Conservation (phyloP, 805 yeast species). For the Saccharomyces mikatae region DNA sequence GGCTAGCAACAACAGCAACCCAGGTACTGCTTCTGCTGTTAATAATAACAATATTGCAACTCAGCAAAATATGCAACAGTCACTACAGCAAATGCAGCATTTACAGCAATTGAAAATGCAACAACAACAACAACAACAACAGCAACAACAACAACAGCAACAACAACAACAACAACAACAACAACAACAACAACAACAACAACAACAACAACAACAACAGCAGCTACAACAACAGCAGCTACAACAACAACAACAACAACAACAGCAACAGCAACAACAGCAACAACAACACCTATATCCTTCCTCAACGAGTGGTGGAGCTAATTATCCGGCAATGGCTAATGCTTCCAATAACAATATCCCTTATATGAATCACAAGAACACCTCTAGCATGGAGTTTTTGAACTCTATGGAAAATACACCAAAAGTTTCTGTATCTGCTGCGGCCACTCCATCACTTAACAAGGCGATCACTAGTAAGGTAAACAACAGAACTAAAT, state of each 20-base stretch:
- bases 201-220: constrained; percentile 14
- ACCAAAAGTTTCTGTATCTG: constrained; percentile 1
- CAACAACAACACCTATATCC: not conserved
- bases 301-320: constrained; percentile 5
- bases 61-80: constrained; percentile 21
- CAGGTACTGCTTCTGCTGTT: not conserved
- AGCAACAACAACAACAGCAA: constrained; percentile 25
- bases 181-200: constrained; percentile 4
- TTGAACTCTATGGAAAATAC: constrained; percentile 14
- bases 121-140: constrained; percentile 21
- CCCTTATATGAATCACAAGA: not conserved
- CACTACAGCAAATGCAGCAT: constrained; percentile 25
- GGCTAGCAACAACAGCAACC: not conserved
- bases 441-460: constrained; percentile 9
- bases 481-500: constrained; percentile 6
- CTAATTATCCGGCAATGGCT: constrained; percentile 4
- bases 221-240: constrained; percentile 26
- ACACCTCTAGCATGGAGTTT: constrained; percentile 13
- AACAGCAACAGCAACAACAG: constrained; percentile 3
- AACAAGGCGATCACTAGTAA: constrained; percentile 8
- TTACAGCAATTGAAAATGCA: constrained; percentile 15
- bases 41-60: constrained; percentile 11
- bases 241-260: constrained; percentile 20
- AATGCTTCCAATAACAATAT: constrained; percentile 1
- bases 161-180: constrained; percentile 20